Percentiles rank a stretch among this genome's conserved stretches.
Evolutionary conservation across 2,329 filamentous ascomycete genomes (phyloP).

Genomic region (Ascochyta pisi): DNA sequence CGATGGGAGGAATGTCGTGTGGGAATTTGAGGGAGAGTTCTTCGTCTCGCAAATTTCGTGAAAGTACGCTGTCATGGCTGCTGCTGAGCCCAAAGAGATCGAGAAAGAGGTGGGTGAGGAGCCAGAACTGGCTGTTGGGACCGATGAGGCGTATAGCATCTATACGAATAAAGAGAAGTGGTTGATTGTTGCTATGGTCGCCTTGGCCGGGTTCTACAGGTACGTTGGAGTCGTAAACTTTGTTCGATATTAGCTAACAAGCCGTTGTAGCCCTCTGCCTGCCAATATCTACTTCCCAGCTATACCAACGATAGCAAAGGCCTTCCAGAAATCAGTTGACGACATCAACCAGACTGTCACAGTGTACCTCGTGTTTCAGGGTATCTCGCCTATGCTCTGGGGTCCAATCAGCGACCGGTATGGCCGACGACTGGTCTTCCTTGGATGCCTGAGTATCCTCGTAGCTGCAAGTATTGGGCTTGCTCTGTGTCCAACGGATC

Average conservation of each 20-base stretch:
- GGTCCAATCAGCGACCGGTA: slow-evolving; percentile 60
- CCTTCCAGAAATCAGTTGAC: slow-evolving; percentile 51
- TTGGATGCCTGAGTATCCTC: slow-evolving; percentile 49
- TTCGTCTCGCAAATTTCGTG: slow-evolving; percentile 7
- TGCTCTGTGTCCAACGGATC: slow-evolving; percentile 41
- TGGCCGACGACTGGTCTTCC: slow-evolving; percentile 59
- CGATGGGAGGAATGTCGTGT: slow-evolving; percentile 10
- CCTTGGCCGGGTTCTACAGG: slow-evolving; percentile 42
- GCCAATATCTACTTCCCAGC: slow-evolving; percentile 52
- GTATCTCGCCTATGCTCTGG: slow-evolving; percentile 59
- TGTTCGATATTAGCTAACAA: slow-evolving; percentile 1
- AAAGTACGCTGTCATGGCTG: slow-evolving; percentile 13
- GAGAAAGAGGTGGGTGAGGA: slow-evolving; percentile 26
- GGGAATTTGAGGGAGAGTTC: slow-evolving; percentile 5
- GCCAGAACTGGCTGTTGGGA: slow-evolving; percentile 21
- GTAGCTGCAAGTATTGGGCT: slow-evolving; percentile 44
- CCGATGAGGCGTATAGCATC: slow-evolving; percentile 37
- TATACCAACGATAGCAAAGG: slow-evolving; percentile 41
- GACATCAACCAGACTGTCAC: slow-evolving; percentile 60
- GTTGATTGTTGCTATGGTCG: slow-evolving; percentile 41
- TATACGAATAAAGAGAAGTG: slow-evolving; percentile 40
- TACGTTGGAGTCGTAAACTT: slow-evolving; percentile 6
- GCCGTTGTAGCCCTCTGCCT: slow-evolving; percentile 44
- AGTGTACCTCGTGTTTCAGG: slow-evolving; percentile 58
- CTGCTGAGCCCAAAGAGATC: slow-evolving; percentile 14